Percentiles rank a stretch among this genome's conserved stretches.
phyloP scores from a whole-genome alignment of 2,329 filamentous ascomycete species.

The Aspergillus thermomutatus region DNA sequence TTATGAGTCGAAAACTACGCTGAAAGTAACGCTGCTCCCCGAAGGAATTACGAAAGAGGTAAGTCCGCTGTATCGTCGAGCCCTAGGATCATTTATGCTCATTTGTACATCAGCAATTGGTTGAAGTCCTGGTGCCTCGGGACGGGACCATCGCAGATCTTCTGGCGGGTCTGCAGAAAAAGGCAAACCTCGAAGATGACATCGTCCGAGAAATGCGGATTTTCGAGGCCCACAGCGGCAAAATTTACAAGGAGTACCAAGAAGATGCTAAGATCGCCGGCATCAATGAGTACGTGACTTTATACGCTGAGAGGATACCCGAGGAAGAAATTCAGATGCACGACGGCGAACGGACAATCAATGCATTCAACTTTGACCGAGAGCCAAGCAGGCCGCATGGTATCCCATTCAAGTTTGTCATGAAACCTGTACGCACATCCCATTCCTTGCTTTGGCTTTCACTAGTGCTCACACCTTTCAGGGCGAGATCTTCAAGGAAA shows the following conservation, averaged over 20 bases:
- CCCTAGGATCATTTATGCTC: not conserved
- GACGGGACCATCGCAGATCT: constrained; percentile 78
- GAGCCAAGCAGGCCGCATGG: constrained; percentile 82
- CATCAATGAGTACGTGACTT: constrained; percentile 78
- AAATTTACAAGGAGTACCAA: constrained; percentile 75
- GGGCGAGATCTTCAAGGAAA: constrained; percentile 84
- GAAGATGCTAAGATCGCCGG: constrained; percentile 70
- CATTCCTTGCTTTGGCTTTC: not conserved
- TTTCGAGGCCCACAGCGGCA: constrained; percentile 78
- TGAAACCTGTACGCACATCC: constrained; percentile 66
- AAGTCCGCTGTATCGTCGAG: constrained; percentile 23
- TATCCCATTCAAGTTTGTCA: constrained; percentile 83
- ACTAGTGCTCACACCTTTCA: constrained; percentile 34
- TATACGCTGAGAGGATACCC: constrained; percentile 79
- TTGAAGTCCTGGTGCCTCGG: constrained; percentile 84
- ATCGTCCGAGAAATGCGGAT: constrained; percentile 70
- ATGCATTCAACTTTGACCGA: constrained; percentile 88
- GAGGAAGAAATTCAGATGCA: constrained; percentile 62
- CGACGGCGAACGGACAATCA: constrained; percentile 66
- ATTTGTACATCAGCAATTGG: constrained; percentile 57
- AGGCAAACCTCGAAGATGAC: constrained; percentile 75
- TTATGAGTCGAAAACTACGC: constrained; percentile 83
- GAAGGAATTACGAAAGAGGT: constrained; percentile 92
- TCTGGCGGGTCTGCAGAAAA: constrained; percentile 71
- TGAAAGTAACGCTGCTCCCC: constrained; percentile 79